Base-by-base conservation (phyloP, 192 early-diverging fungal genomes). In the Podila verticillata region DNA sequence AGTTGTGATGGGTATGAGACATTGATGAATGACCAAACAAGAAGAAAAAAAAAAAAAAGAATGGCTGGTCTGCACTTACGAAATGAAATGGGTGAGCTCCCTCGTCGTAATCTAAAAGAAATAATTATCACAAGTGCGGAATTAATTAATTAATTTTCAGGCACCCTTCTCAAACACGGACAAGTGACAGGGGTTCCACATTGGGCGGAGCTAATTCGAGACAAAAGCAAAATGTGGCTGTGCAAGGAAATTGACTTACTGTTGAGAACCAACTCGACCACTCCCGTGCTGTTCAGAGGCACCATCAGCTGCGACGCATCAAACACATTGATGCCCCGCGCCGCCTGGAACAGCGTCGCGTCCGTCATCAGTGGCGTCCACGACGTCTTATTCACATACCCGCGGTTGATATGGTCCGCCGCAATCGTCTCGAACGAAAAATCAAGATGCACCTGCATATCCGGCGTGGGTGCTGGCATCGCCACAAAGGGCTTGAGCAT, bases 51-150 rank as follows among this genome's bases (percentile, higher is more conserved):
- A 17, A 57, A 17, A 28, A 13, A 7, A 22, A 9, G 19, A 22
- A 49, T 29, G 36, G 36, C 35, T 6, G 39, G 39, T 39, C 13
- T n/a, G 44, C 9, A 66, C 77, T 32, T 81, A 81, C 78, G 24
- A 83, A 66, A 44, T 83, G 82, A 60, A 83, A 74, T 3, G 82
- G 82, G 49, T 83, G 82, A 10, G 68, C 58, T 1, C 73, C 81
- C 6, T 73, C 74, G 26, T 78, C 70, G 7, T 60, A 64, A 35
- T 81, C 72, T 74, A 56, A 47, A 30, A 10, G 34, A n/a, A 26
- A 13, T 7, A 3, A n/a, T 44, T 15, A 44, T 44, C 39, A 15
- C 17, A n/a, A 44, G 39, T 44, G 39, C 39, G 39, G 39, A 44
- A 44, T 44, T 44, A 44, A 44, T 44, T 44, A 44, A 44, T 44